Base-by-base conservation (phyloP, 2,329 filamentous ascomycete genomes). In the Chrysosphaeria jannelii region DNA sequence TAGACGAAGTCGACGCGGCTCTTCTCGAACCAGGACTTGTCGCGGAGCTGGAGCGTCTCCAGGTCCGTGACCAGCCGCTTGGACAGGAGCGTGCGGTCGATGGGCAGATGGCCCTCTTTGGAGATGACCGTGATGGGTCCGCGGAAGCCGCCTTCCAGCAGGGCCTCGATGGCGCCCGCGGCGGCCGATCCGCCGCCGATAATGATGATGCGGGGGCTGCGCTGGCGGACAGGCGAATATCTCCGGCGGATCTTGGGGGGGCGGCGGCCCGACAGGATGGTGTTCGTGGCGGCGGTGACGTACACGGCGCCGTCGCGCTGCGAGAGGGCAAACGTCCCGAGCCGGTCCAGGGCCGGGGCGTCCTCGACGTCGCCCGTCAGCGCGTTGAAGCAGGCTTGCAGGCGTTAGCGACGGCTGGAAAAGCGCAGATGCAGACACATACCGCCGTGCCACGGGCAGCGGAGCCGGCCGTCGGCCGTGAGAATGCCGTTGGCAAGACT, bases 391-490 rank as follows among this genome's bases (percentile, higher is more conserved):
- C 85, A 97, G 27, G 85, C 85, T 79, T 31, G 12, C 24, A 20
- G 22, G 33, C n/a, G n/a, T n/a, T n/a, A n/a, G n/a, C n/a, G n/a
- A n/a, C 13, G 10, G 12, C 10, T n/a, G n/a, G n/a, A n/a, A n/a
- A n/a, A n/a, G n/a, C n/a, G n/a, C n/a, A n/a, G n/a, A n/a, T 18
- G 16, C n/a, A 3, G 12, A 22, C 5, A 19, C 24, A 15, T 41
- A 85, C 75, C 76, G 49, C 81, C 81, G 41, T 93, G 81, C 85
- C 85, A 93, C 4, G 81, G 78, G 42, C 85, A 97, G 5, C 75
- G 90, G 30, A 97, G 45, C 23, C 76, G 58, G 5, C 85, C 85
- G 33, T 71, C 66, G 3, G 62, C 60, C 6, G 74, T 74, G 31
- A 97, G 46, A 6, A 93, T 66, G 25, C 85, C 85, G 34, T 81